Percentiles rank a stretch among this genome's conserved stretches.
Evolutionary conservation across 345 rosid species (phyloP).

Genomic region (Gossypium herbaceum): DNA sequence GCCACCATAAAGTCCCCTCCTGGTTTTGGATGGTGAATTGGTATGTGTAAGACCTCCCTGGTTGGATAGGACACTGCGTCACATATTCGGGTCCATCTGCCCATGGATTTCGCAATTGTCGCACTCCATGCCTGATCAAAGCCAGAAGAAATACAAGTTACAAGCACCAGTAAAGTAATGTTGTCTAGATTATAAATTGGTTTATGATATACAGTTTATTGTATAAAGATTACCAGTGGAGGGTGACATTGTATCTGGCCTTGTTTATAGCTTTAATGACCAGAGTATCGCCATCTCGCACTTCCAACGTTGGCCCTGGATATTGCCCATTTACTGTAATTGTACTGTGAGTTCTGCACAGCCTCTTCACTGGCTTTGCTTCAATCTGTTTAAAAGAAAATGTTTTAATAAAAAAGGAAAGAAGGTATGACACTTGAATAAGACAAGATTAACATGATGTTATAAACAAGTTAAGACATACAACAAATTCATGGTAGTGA

Average conservation of each 20-base stretch:
- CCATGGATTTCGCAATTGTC: slow-evolving; percentile 74
- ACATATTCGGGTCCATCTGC: slow-evolving; percentile 82
- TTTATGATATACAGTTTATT: background rate
- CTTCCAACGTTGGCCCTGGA: background rate
- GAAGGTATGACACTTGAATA: background rate
- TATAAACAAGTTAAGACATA: slow-evolving; percentile 26
- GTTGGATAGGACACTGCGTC: slow-evolving; percentile 78
- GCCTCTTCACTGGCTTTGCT: slow-evolving; percentile 67
- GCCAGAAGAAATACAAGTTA: too few species aligned
- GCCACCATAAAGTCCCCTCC: slow-evolving; percentile 96
- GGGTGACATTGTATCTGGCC: slow-evolving; percentile 2
- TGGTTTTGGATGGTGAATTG: slow-evolving; percentile 44
- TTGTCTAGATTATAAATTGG: background rate
- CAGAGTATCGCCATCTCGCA: background rate
- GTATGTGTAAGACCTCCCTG: slow-evolving; percentile 66
- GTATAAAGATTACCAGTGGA: background rate
- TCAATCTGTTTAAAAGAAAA: slow-evolving; percentile 39
- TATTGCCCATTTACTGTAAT: slow-evolving; percentile 15
- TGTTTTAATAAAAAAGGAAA: background rate
- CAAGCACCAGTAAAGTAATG: background rate
- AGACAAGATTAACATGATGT: background rate
- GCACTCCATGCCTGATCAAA: slow-evolving; percentile 63
- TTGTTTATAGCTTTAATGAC: background rate
- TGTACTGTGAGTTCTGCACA: slow-evolving; percentile 66
- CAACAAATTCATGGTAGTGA: slow-evolving; percentile 75